Conservation (phyloP, 1,139 yeast genomes). For the Candida smagusa region DNA sequence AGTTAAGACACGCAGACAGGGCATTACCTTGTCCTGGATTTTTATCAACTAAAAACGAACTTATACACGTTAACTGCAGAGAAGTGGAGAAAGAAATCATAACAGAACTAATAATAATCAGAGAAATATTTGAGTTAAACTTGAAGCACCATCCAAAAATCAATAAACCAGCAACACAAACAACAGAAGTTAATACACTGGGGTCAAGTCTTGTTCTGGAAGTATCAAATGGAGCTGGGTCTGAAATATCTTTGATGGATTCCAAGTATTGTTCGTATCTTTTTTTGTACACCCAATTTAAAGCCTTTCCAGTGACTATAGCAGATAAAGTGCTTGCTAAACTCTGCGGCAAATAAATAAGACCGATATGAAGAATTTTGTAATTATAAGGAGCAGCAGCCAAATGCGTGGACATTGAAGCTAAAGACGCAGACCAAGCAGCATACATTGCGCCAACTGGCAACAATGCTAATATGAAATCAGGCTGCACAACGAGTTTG, state of each 20-base stretch:
- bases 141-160: conserved; percentile 43
- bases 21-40: conserved; percentile 33
- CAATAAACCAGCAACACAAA: conserved; percentile 25
- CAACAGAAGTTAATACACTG: conserved; percentile 21
- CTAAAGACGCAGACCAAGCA: conserved; percentile 34
- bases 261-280: background rate
- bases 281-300: conserved; percentile 27
- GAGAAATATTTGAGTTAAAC: conserved; percentile 20
- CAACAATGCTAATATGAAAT: conserved; percentile 23
- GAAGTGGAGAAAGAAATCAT: conserved; percentile 28
- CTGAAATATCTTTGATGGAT: too few species aligned
- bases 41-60: conserved; percentile 37
- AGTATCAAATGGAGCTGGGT: conserved; percentile 28
- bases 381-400: conserved; percentile 30
- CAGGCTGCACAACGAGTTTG: conserved; percentile 22
- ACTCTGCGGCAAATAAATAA: conserved; percentile 39
- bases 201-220: conserved; percentile 26
- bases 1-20: conserved; percentile 35
- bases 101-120: conserved; percentile 30
- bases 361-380: conserved; percentile 34
- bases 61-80: conserved; percentile 24
- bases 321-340: conserved; percentile 29
- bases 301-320: conserved; percentile 23
- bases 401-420: conserved; percentile 30
- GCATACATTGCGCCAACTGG: conserved; percentile 37